Evolutionary conservation across 352 stramenopile genomes (phyloP), one percentile per base, ranked within the genome.

Genomic region (Globisporangium paddicum): DNA sequence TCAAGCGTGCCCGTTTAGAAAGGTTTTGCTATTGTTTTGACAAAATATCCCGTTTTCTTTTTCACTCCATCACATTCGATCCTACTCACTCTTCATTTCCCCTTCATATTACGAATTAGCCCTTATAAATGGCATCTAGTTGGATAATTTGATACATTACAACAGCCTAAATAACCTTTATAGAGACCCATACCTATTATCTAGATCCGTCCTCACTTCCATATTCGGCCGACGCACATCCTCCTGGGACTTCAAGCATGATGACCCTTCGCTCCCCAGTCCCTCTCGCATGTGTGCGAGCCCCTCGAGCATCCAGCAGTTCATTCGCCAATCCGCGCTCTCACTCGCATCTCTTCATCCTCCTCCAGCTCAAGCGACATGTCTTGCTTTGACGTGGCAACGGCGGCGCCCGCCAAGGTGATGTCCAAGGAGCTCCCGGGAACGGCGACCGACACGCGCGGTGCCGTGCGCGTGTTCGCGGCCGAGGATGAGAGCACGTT

Each of bases 381-480:
- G 53, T 40, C 40, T 26, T 59, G 53, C 40, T 40, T 59, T 13
- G 53, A 59, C 21, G 40, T 30, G 10, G n/a, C 40, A 10, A 32
- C 40, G 11, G 41, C 53, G 18, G 38, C 21, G 26, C 35, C 53
- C 7, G 9, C 11, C 47, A 53, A 53, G 47, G 47, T 53, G 47
- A 53, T 53, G 47, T 59, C 53, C 40, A 49, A 51, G 38, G 55
- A 61, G 28, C 25, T 66, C 11, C 18, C 54, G 6, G 51, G 52
- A 46, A 63, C 60, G n/a, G 67, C 58, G n/a, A 69, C 66, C 0
- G 62, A 55, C 42, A 72, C 53, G 13, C 72, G 65, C n/a, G 68
- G 69, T 2, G 47, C 67, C 1, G 54, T 72, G 8, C 70, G 64
- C 41, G 60, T 73, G 49, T 62, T 59, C 21, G 25, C 62, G 35